Percentiles rank a stretch among this genome's conserved stretches.
Conservation (phyloP, 208 protist species). For the Trypanosoma avium region DNA sequence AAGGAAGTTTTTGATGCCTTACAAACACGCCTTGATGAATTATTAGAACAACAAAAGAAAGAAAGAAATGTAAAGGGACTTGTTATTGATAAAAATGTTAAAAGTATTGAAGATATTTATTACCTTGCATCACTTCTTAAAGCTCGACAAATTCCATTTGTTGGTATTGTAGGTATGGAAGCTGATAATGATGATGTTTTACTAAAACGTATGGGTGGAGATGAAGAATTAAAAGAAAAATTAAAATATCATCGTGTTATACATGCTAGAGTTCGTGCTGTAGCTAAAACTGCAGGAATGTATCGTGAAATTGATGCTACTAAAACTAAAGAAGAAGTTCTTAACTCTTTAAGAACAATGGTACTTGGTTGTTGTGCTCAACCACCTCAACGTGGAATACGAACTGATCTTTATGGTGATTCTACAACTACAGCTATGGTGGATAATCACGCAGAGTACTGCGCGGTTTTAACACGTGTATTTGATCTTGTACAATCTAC, state of each 20-base stretch:
- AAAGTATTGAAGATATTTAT: constrained; percentile 82
- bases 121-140: constrained; percentile 78
- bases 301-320: constrained; percentile 77
- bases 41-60: constrained; percentile 60
- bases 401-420: constrained; percentile 61
- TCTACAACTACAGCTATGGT: constrained; percentile 63
- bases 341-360: constrained; percentile 67
- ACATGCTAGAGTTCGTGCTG: constrained; percentile 66
- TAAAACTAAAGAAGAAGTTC: constrained; percentile 65
- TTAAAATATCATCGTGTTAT: constrained; percentile 87
- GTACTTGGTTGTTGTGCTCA: constrained; percentile 82
- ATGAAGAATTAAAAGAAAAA: constrained; percentile 64
- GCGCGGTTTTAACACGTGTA: constrained; percentile 54
- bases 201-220: constrained; percentile 67
- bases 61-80: constrained; percentile 75
- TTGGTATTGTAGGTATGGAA: constrained; percentile 83
- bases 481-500: constrained; percentile 51
- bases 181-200: constrained; percentile 61
- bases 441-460: constrained; percentile 70
- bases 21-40: constrained; percentile 70
- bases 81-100: constrained; percentile 89
- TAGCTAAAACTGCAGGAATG: constrained; percentile 72
- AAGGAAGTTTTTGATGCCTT: constrained; percentile 81
- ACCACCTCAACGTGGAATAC: constrained; percentile 54
- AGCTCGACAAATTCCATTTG: constrained; percentile 72